phyloP scores from a whole-genome alignment of 2,329 filamentous ascomycete species.

The Penicillium sp. region DNA sequence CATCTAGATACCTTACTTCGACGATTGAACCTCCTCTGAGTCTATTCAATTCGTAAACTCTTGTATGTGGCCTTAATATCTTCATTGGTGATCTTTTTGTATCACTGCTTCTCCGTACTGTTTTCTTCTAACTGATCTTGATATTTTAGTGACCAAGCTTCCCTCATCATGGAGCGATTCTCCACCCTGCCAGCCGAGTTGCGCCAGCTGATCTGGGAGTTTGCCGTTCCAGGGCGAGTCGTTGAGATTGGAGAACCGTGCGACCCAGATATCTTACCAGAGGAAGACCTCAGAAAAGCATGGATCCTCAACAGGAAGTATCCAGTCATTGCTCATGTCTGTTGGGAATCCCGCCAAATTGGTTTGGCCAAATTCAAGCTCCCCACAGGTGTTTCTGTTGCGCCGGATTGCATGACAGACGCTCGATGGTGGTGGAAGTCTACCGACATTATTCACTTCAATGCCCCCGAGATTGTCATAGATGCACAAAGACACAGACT shows the following conservation, averaged over 20 bases:
- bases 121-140: background rate
- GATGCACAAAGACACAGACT: background rate
- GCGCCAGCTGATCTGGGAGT: slow-evolving; percentile 1
- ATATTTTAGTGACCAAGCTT: background rate
- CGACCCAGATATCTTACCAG: slow-evolving; percentile 4
- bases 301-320: background rate
- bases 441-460: slow-evolving; percentile 3
- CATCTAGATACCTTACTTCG: background rate
- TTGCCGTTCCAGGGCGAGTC: background rate
- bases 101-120: background rate
- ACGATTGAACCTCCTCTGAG: background rate
- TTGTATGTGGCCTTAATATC: background rate
- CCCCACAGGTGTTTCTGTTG: background rate
- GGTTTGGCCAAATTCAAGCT: background rate
- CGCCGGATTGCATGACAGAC: background rate
- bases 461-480: background rate
- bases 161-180: background rate
- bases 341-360: background rate
- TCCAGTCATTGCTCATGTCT: background rate
- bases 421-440: background rate
- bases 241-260: slow-evolving; percentile 1
- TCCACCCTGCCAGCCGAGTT: background rate
- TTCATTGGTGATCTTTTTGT: background rate
- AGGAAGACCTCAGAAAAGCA: background rate
- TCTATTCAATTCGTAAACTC: background rate